Evolutionary conservation across 2,329 filamentous ascomycete genomes (phyloP).

Genomic region (Triangularia setosa): DNA sequence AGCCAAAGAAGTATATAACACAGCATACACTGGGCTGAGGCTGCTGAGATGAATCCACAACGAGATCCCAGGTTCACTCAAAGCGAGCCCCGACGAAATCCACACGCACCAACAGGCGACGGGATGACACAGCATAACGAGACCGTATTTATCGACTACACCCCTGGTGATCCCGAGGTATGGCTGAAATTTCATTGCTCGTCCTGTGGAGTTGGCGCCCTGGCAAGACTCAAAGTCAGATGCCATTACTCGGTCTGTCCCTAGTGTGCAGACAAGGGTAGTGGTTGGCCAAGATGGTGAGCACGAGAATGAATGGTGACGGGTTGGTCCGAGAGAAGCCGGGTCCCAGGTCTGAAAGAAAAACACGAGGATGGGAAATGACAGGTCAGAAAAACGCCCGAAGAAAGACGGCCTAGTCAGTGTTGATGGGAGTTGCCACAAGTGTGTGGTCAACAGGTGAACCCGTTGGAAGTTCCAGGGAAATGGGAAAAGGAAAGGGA

Average conservation of each 20-base stretch:
- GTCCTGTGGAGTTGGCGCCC: not conserved
- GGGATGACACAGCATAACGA: not conserved
- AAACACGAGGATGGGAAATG: not conserved
- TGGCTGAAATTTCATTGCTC: conserved; percentile 3
- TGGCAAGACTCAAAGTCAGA: not conserved
- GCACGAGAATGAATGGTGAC: not conserved
- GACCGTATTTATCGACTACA: conserved; percentile 9
- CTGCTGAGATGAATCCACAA: conserved; percentile 2
- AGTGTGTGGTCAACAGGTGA: not conserved
- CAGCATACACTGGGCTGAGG: not conserved
- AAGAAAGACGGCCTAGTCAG: not conserved
- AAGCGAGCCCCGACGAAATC: not conserved
- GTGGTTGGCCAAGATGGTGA: not conserved
- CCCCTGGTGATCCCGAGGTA: conserved; percentile 12
- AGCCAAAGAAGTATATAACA: conserved; percentile 5
- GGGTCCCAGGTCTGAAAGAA: not conserved
- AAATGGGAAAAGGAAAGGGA: not conserved
- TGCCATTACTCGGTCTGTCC: not conserved
- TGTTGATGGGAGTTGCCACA: not conserved
- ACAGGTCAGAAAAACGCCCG: not conserved
- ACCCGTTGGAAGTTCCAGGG: not conserved
- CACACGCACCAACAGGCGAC: not conserved
- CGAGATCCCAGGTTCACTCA: not conserved
- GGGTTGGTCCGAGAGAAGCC: not conserved
- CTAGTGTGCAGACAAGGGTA: not conserved